Evolutionary conservation across 306 rosid species (phyloP), one percentile per base, ranked within the genome.

Genomic region (Pterocarpus macrocarpus): DNA sequence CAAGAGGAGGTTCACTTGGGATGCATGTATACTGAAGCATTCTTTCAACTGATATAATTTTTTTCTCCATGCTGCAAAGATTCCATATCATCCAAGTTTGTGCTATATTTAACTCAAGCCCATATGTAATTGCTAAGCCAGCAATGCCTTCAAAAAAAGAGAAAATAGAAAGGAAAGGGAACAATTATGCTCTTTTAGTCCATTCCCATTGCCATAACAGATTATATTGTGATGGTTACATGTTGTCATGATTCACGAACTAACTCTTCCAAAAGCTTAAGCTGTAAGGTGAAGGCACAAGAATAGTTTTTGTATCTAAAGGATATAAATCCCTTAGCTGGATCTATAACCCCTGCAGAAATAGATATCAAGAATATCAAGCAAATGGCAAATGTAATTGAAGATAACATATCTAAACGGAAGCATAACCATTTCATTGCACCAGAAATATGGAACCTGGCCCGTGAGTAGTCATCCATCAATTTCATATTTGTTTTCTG

Each of bases 101-200:
- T 73, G 82, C 12, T 76, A 33, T 81, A 65, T 90, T 90, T 53
- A 90, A 82, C 75, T 69, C 82, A 58, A 88, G 87, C 49, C 91
- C 93, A 78, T 88, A 88, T 14, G 90, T 90, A 63, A 90, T 86
- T 8, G 90, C 87, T 77, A 90, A 88, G 39, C 93, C 93, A 30
- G 91, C 91, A 78, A 90, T 81, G 67, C 87, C 88, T 85, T 53
- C 34, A 0, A 1, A 71, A 2, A 12, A 22, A 38, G 4, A 32
- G 56, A 70, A 52, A 38, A 38, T 38, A 4, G 5, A 38, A 38
- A 4, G 41, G 41, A 38, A 38, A 38, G 41, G 41, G 41, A 38
- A 38, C 6, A 38, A 38, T 38, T 38, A 38, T 38, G 41, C 5
- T 38, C 41, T 38, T 38, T 38, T 38, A 38, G 5, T 38, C 28